A percentile compares a stretch with the other conserved stretches of the same genome.
Conservation (phyloP, 345 rosid genomes). For the Pugionium cornutum region DNA sequence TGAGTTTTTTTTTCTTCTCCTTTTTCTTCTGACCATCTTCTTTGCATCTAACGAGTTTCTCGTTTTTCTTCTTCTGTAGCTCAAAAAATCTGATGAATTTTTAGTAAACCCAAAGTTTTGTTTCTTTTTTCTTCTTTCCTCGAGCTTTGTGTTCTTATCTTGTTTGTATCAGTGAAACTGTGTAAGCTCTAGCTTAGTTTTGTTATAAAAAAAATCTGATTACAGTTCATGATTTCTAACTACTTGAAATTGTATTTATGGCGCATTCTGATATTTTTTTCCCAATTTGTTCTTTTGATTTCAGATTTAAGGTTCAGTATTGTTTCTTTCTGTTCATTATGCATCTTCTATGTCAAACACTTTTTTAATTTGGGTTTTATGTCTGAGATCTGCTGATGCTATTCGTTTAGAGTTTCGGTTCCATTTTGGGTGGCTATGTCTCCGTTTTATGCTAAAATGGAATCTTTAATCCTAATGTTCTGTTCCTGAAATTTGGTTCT, state of each 20-base stretch:
- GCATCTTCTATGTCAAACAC: constrained; percentile 16
- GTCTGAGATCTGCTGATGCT: too few species aligned
- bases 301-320: background rate
- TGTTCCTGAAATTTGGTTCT: constrained; percentile 15
- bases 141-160: constrained; percentile 35
- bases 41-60: constrained; percentile 25
- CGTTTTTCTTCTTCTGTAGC: constrained; percentile 1
- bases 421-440: background rate
- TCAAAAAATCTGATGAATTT: constrained; percentile 23
- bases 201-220: background rate
- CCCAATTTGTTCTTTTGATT: constrained; percentile 5
- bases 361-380: background rate
- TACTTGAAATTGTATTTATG: constrained; percentile 21
- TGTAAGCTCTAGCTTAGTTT: constrained; percentile 7
- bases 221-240: constrained; percentile 7
- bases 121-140: background rate
- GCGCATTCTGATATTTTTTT: constrained; percentile 7
- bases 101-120: constrained; percentile 20
- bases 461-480: constrained; percentile 11
- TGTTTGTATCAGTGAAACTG: background rate
- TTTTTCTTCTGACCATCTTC: constrained; percentile 1
- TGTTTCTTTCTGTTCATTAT: background rate
- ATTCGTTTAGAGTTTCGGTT: constrained; percentile 8
- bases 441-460: background rate
- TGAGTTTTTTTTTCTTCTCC: constrained; percentile 10